phyloP scores from a whole-genome alignment of 371 early-diverging fungal species.

The Phascolomyces articulosus region DNA sequence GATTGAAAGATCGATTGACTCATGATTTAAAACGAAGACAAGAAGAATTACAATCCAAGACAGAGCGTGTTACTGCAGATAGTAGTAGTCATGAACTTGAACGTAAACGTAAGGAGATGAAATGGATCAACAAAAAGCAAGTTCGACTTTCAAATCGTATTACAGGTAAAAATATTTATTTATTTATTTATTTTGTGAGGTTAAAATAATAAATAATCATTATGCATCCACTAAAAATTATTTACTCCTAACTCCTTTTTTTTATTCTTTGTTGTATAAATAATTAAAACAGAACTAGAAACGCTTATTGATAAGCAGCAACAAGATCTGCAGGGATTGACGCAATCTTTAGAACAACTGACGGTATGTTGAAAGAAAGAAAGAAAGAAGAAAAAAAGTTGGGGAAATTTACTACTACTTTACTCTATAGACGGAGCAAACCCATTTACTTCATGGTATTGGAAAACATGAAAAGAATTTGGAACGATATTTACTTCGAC shows the following conservation, averaged over 20 bases:
- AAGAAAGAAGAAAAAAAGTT: background rate
- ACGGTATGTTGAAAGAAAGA: slow-evolving; percentile 34
- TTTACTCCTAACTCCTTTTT: too few species aligned
- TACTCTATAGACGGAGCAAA: slow-evolving; percentile 26
- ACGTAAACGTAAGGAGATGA: slow-evolving; percentile 60
- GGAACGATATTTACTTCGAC: slow-evolving; percentile 78
- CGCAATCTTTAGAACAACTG: slow-evolving; percentile 54
- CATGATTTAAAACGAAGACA: slow-evolving; percentile 64
- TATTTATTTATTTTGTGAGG: too few species aligned
- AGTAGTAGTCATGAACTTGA: slow-evolving; percentile 35
- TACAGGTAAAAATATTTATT: slow-evolving; percentile 19
- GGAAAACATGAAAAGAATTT: slow-evolving; percentile 64
- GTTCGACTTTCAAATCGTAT: slow-evolving; percentile 31
- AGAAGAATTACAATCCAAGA: slow-evolving; percentile 57
- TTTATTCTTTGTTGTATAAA: background rate
- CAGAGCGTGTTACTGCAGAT: slow-evolving; percentile 46
- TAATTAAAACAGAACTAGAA: slow-evolving; percentile 34
- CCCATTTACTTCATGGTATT: slow-evolving; percentile 19
- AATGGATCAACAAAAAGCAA: slow-evolving; percentile 46
- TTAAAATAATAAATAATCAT: too few species aligned
- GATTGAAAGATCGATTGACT: slow-evolving; percentile 73
- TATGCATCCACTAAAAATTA: too few species aligned
- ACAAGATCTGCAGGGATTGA: slow-evolving; percentile 39
- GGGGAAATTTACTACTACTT: background rate
- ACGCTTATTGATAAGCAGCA: slow-evolving; percentile 37